Evolutionary conservation across 2,329 filamentous ascomycete genomes (phyloP).

Genomic region (Alternaria atra): DNA sequence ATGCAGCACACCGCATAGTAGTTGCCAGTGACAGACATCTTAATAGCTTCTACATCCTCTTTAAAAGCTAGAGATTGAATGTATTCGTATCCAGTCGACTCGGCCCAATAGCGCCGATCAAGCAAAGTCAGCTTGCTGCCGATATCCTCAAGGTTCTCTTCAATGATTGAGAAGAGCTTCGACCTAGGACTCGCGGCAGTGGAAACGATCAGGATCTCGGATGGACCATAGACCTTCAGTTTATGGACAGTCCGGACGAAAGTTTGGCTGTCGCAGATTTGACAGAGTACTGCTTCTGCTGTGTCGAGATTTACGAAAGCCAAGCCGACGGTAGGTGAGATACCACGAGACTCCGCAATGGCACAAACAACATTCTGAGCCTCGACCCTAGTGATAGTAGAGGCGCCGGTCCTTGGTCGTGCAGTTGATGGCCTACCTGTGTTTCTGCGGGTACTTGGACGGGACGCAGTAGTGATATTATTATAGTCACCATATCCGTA

Average conservation of each 20-base stretch:
- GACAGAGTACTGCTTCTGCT: conserved; percentile 83
- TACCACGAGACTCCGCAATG: conserved; percentile 84
- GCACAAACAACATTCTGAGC: conserved; percentile 85
- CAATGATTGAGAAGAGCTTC: conserved; percentile 76
- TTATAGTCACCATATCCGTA: conserved; percentile 49
- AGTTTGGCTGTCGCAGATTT: conserved; percentile 92
- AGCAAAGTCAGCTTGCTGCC: conserved; percentile 66
- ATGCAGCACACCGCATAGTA: conserved; percentile 87
- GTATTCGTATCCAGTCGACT: conserved; percentile 77
- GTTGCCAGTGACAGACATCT: conserved; percentile 80
- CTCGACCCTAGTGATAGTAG: conserved; percentile 65
- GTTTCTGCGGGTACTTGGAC: conserved; percentile 42
- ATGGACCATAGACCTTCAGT: conserved; percentile 80
- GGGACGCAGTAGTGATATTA: conserved; percentile 49
- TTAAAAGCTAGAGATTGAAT: conserved; percentile 81
- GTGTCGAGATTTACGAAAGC: conserved; percentile 88
- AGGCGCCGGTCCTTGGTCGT: conserved; percentile 63
- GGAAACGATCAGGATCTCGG: conserved; percentile 78
- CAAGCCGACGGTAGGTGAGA: conserved; percentile 83
- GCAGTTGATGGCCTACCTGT: conserved; percentile 55
- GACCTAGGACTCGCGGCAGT: conserved; percentile 76
- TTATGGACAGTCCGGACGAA: conserved; percentile 91
- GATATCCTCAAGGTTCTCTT: conserved; percentile 73
- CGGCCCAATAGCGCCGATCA: conserved; percentile 85
- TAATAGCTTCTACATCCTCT: conserved; percentile 82